Base-by-base conservation (phyloP, 164 flowering plant genomes). In the Tinospora cordifolia region DNA sequence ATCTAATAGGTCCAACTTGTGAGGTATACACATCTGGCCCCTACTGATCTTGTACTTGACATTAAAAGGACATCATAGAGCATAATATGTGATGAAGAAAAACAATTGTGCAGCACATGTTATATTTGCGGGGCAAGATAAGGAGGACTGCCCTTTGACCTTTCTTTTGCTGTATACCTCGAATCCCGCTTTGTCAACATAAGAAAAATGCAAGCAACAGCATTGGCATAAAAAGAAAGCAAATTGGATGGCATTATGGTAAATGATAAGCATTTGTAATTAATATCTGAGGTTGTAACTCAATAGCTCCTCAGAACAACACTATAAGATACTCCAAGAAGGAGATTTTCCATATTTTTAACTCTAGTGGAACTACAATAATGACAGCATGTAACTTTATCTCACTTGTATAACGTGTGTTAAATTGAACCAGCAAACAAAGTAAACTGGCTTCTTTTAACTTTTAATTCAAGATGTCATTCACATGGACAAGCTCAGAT, bases 341-440 rank as follows among this genome's bases (percentile, higher is more conserved):
- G 12, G 22, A 54, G 7, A 8, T 54, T 19, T 10, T n/a, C 21
- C n/a, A 54, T 5, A 54, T 21, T 17, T 15, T 54, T 54, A 17
- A 54, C 60, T 19, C n/a, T 7, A 19, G 60, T 44, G 14, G 24
- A 54, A 54, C 7, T 54, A 21, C 60, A 54, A n/a, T 9, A 54
- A 54, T n/a, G 60, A 54, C 60, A 54, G 6, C 60, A 54, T 54
- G 60, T n/a, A 54, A 54, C 60, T 54, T 22, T 54, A 54, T 54
- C 60, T 25, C 47, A 44, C 12, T 44, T 7, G 2, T 54, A 17
- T 8, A 54, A 54, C 1, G n/a, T 54, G 6, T 17, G n/a, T 17
- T 51, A 51, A 51, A 15, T 1, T 2, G 21, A 51, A 54, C 47
- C 47, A 54, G 21, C 60, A 54, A 54, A 54, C 22, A 30, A 2